Percentiles rank a stretch among this genome's conserved stretches.
phyloP scores from a whole-genome alignment of 2,329 filamentous ascomycete genomes.

The Sporothrix brunneoviolacea region DNA sequence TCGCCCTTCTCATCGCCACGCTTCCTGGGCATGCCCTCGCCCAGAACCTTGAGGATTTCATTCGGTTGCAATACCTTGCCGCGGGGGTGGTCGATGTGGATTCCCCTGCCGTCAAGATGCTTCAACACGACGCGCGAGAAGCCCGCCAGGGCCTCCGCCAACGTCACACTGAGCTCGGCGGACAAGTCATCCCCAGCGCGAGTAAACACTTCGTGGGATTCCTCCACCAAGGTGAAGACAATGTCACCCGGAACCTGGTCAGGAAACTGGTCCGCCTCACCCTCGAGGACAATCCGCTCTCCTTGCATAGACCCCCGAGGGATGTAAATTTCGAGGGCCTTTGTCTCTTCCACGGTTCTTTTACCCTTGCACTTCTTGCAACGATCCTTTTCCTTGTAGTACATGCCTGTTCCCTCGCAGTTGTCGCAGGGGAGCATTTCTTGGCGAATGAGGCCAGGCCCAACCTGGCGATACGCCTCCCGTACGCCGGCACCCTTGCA shows the following conservation, averaged over 20 bases:
- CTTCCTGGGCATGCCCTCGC: slow-evolving; percentile 94
- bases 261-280: slow-evolving; percentile 88
- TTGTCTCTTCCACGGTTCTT: slow-evolving; percentile 78
- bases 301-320: slow-evolving; percentile 79
- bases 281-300: slow-evolving; percentile 82
- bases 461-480: slow-evolving; percentile 73
- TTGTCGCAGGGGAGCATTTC: slow-evolving; percentile 73
- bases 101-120: slow-evolving; percentile 88
- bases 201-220: slow-evolving; percentile 73
- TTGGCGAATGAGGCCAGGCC: slow-evolving; percentile 78
- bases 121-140: slow-evolving; percentile 87
- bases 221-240: slow-evolving; percentile 79
- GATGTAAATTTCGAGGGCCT: slow-evolving; percentile 94
- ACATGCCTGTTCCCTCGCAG: slow-evolving; percentile 77
- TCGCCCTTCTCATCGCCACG: slow-evolving; percentile 77
- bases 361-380: slow-evolving; percentile 99
- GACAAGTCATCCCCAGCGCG: slow-evolving; percentile 79
- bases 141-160: slow-evolving; percentile 78
- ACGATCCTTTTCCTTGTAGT: slow-evolving; percentile 92
- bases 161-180: slow-evolving; percentile 70
- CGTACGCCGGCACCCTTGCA: slow-evolving; percentile 77
- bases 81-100: slow-evolving; percentile 69
- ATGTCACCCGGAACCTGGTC: slow-evolving; percentile 89
- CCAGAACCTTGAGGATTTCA: slow-evolving; percentile 76
- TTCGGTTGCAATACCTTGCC: slow-evolving; percentile 78